Evolutionary conservation across 176 grass and related monocot genomes (phyloP).

Genomic region (Coix lacrymajobi): DNA sequence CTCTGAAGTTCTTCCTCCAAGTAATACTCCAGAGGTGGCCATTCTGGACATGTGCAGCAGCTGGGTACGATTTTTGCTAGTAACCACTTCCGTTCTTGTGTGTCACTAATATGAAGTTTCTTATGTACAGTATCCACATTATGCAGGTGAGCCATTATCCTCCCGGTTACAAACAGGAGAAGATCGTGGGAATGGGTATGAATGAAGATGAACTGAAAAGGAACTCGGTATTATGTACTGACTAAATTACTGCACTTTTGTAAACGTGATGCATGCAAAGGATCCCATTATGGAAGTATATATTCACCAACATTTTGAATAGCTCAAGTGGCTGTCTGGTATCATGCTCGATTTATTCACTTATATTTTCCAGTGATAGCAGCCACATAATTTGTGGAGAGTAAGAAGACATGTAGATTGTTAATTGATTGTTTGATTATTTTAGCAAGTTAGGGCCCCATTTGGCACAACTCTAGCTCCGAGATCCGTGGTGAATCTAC

Average conservation of each 20-base stretch:
- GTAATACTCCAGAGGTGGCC: conserved; percentile 57
- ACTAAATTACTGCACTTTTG: background rate
- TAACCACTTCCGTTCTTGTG: background rate
- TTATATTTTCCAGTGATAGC: background rate
- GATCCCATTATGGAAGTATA: background rate
- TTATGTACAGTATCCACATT: conserved; percentile 16
- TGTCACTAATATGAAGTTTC: background rate
- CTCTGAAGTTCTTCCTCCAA: conserved; percentile 83
- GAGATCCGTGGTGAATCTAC: background rate
- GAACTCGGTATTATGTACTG: conserved; percentile 56
- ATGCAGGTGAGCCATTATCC: conserved; percentile 96
- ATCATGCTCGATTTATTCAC: background rate
- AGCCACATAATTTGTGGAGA: background rate
- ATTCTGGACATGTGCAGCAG: conserved; percentile 95
- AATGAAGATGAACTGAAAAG: conserved; percentile 89
- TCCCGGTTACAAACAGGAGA: conserved; percentile 68
- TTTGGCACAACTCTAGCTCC: background rate
- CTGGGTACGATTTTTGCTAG: conserved; percentile 57
- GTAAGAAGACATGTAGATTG: background rate
- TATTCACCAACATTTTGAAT: background rate
- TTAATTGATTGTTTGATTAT: background rate
- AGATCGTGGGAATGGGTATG: conserved; percentile 92
- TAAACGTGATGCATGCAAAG: background rate
- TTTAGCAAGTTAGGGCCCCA: background rate
- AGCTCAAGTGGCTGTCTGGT: background rate